A percentile compares a stretch with the other conserved stretches of the same genome.
Evolutionary conservation across 164 flowering plant genomes (phyloP).

Genomic region (Platanus orientalis): DNA sequence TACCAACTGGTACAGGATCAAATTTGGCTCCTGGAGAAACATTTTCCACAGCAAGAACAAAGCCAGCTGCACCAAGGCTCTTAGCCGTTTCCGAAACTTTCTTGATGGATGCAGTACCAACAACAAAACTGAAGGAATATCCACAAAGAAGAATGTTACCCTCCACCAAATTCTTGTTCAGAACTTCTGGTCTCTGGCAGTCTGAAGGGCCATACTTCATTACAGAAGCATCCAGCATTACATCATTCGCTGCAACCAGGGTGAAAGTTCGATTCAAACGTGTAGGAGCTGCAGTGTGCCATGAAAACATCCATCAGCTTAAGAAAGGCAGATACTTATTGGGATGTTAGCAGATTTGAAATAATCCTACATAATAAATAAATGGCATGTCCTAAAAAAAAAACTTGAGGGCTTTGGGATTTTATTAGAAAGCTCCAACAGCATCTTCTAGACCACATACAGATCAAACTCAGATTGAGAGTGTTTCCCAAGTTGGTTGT

Average conservation of each 20-base stretch:
- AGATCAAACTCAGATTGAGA: too few species aligned
- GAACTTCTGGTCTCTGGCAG: constrained; percentile 84
- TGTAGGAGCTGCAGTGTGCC: constrained; percentile 60
- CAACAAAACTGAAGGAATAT: constrained; percentile 88
- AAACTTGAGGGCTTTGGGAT: neutral
- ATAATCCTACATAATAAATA: neutral
- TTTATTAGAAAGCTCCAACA: neutral
- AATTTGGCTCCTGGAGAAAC: constrained; percentile 85
- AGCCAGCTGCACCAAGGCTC: constrained; percentile 87
- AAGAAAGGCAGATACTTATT: neutral
- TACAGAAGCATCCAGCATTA: constrained; percentile 66
- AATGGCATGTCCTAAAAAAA: neutral
- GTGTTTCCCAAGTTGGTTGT: too few species aligned
- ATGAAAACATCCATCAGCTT: constrained; percentile 12
- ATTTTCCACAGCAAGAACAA: constrained; percentile 93
- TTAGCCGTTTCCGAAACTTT: constrained; percentile 88
- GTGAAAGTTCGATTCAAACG: constrained; percentile 59
- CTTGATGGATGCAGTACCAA: constrained; percentile 81
- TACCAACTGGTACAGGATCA: constrained; percentile 83
- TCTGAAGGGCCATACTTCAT: constrained; percentile 75
- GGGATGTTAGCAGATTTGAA: neutral
- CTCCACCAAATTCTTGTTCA: constrained; percentile 74
- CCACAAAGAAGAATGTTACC: constrained; percentile 97
- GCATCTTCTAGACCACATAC: neutral
- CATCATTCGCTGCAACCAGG: constrained; percentile 93